Evolutionary conservation across 192 early-diverging fungal species (phyloP), one percentile per base, ranked within the genome.

Genomic region (Coemansia sp.): DNA sequence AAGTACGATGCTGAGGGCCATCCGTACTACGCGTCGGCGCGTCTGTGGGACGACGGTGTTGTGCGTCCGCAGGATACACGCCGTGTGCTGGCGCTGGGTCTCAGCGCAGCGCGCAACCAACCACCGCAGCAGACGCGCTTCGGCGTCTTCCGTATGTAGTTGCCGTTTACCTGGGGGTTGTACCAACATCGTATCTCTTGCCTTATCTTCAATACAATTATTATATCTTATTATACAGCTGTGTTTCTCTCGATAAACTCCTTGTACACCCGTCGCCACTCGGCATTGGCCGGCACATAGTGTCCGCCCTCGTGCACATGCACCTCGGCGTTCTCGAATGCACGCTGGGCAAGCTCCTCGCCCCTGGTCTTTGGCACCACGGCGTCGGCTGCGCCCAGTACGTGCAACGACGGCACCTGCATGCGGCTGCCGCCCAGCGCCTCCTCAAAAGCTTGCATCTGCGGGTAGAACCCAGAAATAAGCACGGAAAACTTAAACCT

Each of bases 81-180:
- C 25, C 84, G 85, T 23, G 89, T 94, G 3, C 84, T 98, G 52
- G 91, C 89, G 8, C 82, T 98, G 57, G 90, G 84, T 9, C 71
- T 98, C 44, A 87, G 87, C 50, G 91, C 90, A 24, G 64, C 90
- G 39, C 57, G 92, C 56, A 92, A 93, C 71, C 76, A 81, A 10
- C 87, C 86, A 2, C 80, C 88, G 46, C 73, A 78, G 45, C 69
- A 86, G 56, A 95, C 94, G 6, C 59, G 81, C 30, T 95, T 92
- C 85, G 96, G 96, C 52, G 89, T 98, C 8, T 98, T 98, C 84
- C 84, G 96, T 58, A 98, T 98, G 96, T 98, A 91, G 70, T 14
- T 14, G 6, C n/a, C 17, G 4, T 3, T 5, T 3, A 22, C 22
- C 9, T 47, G 22, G 10, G n/a, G 5, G 6, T 12, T 50, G 9